Evolutionary conservation across 2,329 filamentous ascomycete genomes (phyloP).

Genomic region (Fusarium tuaranense): DNA sequence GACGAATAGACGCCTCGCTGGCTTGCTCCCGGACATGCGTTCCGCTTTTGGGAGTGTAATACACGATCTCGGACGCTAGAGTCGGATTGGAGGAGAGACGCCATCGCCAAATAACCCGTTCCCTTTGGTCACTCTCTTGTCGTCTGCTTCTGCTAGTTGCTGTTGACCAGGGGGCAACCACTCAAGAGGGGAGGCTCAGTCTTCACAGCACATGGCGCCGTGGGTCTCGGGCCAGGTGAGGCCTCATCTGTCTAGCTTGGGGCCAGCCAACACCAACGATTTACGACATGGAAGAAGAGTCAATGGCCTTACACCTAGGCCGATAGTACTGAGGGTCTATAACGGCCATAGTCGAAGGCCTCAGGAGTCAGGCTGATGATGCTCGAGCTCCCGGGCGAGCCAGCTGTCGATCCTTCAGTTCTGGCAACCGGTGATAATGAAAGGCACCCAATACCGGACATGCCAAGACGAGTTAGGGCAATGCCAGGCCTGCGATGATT

Average conservation of each 20-base stretch:
- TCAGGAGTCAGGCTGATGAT: conserved; percentile 1
- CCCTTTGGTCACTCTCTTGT: background rate
- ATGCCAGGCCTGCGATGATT: conserved; percentile 21
- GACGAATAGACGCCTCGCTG: conserved; percentile 7
- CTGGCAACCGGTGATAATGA: background rate
- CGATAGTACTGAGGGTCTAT: background rate
- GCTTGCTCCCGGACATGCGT: conserved; percentile 7
- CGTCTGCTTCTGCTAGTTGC: conserved; percentile 1
- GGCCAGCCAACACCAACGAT: background rate
- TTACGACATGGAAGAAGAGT: background rate
- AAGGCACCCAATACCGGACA: conserved; percentile 6
- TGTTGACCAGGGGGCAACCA: background rate
- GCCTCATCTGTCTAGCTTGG: conserved; percentile 3
- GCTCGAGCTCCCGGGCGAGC: background rate
- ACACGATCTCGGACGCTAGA: background rate
- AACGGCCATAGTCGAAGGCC: background rate
- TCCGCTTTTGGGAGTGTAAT: conserved; percentile 7
- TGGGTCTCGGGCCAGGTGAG: conserved; percentile 5
- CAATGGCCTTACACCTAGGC: background rate
- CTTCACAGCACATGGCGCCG: background rate
- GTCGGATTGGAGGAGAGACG: conserved; percentile 3
- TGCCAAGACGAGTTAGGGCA: conserved; percentile 1
- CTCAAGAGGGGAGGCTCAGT: background rate
- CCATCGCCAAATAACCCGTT: conserved; percentile 2
- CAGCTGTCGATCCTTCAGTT: conserved; percentile 4